A percentile compares a stretch with the other conserved stretches of the same genome.
These are phyloP conservation scores for Aspergillus oerlinghausenensis DNA, from an alignment of 2,329 filamentous ascomycete genomes.

Conservation along the genomic window DNA sequence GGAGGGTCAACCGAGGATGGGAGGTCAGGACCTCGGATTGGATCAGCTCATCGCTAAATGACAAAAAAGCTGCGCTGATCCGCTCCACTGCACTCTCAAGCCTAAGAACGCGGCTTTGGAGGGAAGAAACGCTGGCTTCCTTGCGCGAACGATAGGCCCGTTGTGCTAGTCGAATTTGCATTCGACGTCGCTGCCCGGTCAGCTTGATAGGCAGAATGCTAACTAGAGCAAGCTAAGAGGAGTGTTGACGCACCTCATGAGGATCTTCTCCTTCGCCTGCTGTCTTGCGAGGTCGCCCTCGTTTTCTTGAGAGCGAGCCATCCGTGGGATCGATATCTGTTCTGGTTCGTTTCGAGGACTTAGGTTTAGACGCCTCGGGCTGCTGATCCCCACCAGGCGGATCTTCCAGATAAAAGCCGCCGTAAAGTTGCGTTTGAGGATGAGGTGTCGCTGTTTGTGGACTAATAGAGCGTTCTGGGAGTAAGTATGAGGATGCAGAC, in stretches of 20 bases:
- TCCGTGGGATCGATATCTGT: background rate
- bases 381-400: background rate
- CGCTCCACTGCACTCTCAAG: conserved; percentile 18
- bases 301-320: conserved; percentile 9
- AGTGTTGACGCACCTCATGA: conserved; percentile 13
- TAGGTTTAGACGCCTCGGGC: background rate
- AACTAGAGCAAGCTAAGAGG: background rate
- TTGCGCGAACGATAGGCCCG: conserved; percentile 24
- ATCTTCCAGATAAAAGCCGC: conserved; percentile 1
- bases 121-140: conserved; percentile 16
- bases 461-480: conserved; percentile 7
- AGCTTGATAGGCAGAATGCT: background rate
- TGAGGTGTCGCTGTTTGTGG: background rate
- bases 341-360: conserved; percentile 1
- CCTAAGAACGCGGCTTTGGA: conserved; percentile 16
- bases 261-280: conserved; percentile 10
- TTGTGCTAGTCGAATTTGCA: conserved; percentile 24
- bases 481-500: conserved; percentile 17
- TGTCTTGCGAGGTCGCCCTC: conserved; percentile 18
- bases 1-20: conserved; percentile 11
- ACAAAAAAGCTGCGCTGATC: conserved; percentile 20
- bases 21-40: conserved; percentile 17
- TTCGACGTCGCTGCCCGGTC: conserved; percentile 16
- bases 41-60: conserved; percentile 19
- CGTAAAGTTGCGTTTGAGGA: background rate